Base-by-base conservation (phyloP, 805 yeast species). In the Jamesozyma lodderae region DNA sequence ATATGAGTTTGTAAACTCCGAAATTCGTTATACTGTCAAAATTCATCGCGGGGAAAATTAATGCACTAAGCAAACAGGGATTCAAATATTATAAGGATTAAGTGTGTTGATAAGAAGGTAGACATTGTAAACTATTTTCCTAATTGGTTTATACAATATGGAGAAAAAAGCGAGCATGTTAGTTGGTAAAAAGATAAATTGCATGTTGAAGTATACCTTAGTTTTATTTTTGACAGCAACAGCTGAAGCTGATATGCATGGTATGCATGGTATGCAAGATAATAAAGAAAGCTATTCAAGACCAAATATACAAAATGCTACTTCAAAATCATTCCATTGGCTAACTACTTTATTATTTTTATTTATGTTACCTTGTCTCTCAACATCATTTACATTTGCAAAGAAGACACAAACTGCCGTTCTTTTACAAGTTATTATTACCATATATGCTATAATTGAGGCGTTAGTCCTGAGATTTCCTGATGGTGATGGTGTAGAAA, bases 321-420 rank as follows among this genome's bases (percentile, higher is more conserved):
- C 64, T 2, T 62, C 76, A 6, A 77, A 75, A 48, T 62, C 80
- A 0, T 67, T 77, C 53, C 90, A 81, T 51, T 81, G 86, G 86
- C 52, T 80, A 15, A 33, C 68, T 16, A 62, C 83, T 0, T 37
- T 79, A 16, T 44, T 60, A 1, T 34, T 73, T 4, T 49, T 77
- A 17, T 63, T 79, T 20, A 46, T 81, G 2, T 7, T 73, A 1
- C 84, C 88, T 2, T 75, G 82, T 0, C 38, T 79, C 1, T 64
- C 78, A 1, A 58, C 81, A 1, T 68, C 66, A 6, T 66, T 74
- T 25, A 72, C 79, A 1, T 60, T 78, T 45, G 82, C 85, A 1
- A 67, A 72, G 37, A 62, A 66, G 31, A 55, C 65, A 35, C 69
- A 67, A 38, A 51, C 69, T 20, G 62, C 77, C 2, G 57, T 72